Percentiles rank a stretch among this genome's conserved stretches.
phyloP scores from a whole-genome alignment of 305 asterid genomes.

The Fraxinus velutina region DNA sequence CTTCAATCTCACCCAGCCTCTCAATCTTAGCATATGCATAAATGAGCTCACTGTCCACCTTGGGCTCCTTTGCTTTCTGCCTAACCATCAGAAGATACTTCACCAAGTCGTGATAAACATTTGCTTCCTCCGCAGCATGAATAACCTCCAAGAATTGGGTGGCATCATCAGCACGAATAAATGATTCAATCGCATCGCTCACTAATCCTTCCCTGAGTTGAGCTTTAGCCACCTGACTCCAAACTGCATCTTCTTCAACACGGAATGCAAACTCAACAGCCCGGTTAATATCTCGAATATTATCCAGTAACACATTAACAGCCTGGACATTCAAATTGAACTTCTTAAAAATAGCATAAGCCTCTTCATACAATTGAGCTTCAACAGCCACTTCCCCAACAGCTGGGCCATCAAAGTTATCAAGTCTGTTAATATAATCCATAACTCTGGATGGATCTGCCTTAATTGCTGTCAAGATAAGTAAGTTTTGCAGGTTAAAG shows the following conservation, averaged over 20 bases:
- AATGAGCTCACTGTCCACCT: slow-evolving; percentile 95
- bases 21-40: slow-evolving; percentile 98
- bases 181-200: slow-evolving; percentile 95
- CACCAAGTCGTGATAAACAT: slow-evolving; percentile 89
- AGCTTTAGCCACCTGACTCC: slow-evolving; percentile 99
- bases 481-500: slow-evolving; percentile 90
- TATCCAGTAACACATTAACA: slow-evolving; percentile 79
- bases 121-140: slow-evolving; percentile 76
- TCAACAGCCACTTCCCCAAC: slow-evolving; percentile 99
- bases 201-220: slow-evolving; percentile 96
- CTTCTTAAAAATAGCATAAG: slow-evolving; percentile 89
- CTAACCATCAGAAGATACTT: slow-evolving; percentile 95
- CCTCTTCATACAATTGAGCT: slow-evolving; percentile 88
- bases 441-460: slow-evolving; percentile 58
- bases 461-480: slow-evolving; percentile 52
- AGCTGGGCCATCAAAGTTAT: slow-evolving; percentile 98
- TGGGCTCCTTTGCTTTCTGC: slow-evolving; percentile 91
- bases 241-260: slow-evolving; percentile 96
- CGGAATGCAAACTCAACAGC: slow-evolving; percentile 98
- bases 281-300: slow-evolving; percentile 83
- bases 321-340: slow-evolving; percentile 98
- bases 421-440: slow-evolving; percentile 87
- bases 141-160: slow-evolving; percentile 89
- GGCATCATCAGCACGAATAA: slow-evolving; percentile 92
- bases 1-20: slow-evolving; percentile 87